Conservation (phyloP, 208 protist species). For the Kentomonas sorsogonicus region DNA sequence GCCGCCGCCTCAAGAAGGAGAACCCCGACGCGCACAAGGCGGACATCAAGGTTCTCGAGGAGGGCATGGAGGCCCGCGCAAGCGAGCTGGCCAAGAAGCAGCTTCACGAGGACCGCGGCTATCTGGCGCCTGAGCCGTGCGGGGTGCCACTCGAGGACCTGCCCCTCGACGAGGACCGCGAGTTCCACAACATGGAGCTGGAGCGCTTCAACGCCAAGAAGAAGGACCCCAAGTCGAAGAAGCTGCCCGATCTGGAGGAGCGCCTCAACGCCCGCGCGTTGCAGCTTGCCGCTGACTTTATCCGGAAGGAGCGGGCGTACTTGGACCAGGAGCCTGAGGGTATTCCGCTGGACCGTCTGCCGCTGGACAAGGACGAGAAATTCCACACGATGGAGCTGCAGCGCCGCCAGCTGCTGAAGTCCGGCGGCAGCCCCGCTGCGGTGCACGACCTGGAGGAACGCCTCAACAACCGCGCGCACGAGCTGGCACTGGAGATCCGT, state of each 20-base stretch:
- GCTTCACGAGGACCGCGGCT: conserved; percentile 54
- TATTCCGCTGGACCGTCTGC: conserved; percentile 49
- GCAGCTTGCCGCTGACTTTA: conserved; percentile 55
- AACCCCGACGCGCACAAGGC: conserved; percentile 18
- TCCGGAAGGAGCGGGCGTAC: conserved; percentile 54
- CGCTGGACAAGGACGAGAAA: conserved; percentile 55
- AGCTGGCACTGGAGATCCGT: conserved; percentile 54
- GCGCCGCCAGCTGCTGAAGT: conserved; percentile 42
- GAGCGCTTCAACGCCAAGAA: conserved; percentile 24
- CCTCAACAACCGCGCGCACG: conserved; percentile 50
- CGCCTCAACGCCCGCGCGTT: conserved; percentile 42
- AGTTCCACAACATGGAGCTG: conserved; percentile 57
- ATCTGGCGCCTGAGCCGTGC: conserved; percentile 53
- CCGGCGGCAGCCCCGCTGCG: conserved; percentile 21
- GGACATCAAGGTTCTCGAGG: conserved; percentile 42
- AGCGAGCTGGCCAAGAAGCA: conserved; percentile 46
- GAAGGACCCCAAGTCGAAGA: conserved; percentile 14
- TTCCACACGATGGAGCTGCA: conserved; percentile 76
- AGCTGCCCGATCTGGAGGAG: conserved; percentile 37
- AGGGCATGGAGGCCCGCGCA: conserved; percentile 54
- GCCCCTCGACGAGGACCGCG: conserved; percentile 42
- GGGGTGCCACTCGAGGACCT: conserved; percentile 66
- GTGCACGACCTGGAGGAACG: conserved; percentile 43
- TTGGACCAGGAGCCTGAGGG: conserved; percentile 76
- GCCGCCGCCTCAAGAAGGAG: conserved; percentile 41